Evolutionary conservation across 2,329 filamentous ascomycete genomes (phyloP).

Genomic region (Eutypa lata): DNA sequence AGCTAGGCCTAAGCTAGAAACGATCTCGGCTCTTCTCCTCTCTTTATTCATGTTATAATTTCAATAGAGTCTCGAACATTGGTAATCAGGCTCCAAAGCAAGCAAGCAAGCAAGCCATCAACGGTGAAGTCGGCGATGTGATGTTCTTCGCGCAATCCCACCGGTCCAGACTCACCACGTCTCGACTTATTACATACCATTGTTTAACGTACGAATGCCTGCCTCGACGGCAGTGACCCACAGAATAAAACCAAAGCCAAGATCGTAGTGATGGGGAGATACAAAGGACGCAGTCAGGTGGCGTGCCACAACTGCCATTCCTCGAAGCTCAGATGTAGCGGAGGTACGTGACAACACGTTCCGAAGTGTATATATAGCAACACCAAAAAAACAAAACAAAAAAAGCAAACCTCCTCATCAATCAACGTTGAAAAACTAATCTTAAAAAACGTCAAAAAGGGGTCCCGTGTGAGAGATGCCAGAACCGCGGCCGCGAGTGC

Average conservation of each 20-base stretch:
- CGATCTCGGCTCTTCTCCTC: too few species aligned
- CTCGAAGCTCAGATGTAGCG: constrained; percentile 16
- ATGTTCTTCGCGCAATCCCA: too few species aligned
- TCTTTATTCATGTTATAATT: too few species aligned
- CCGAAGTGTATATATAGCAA: not conserved
- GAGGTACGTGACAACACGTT: constrained; percentile 5
- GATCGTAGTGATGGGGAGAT: not conserved
- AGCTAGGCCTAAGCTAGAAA: too few species aligned
- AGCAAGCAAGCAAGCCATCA: too few species aligned
- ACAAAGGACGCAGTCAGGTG: constrained; percentile 11
- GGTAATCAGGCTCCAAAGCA: too few species aligned
- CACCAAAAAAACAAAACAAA: not conserved
- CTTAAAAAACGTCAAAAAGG: not conserved
- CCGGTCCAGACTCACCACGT: too few species aligned
- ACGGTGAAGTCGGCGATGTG: too few species aligned
- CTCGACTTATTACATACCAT: too few species aligned
- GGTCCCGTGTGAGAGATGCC: constrained; percentile 6
- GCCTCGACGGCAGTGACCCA: not conserved
- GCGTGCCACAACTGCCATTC: constrained; percentile 13
- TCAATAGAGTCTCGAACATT: too few species aligned
- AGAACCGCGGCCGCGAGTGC: constrained; percentile 3
- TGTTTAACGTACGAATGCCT: not conserved
- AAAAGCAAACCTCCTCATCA: too few species aligned
- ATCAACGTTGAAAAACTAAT: too few species aligned
- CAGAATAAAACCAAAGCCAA: not conserved